Evolutionary conservation across 2,329 filamentous ascomycete genomes (phyloP).

Genomic region (Stagonosporopsis cucurbitacearum): DNA sequence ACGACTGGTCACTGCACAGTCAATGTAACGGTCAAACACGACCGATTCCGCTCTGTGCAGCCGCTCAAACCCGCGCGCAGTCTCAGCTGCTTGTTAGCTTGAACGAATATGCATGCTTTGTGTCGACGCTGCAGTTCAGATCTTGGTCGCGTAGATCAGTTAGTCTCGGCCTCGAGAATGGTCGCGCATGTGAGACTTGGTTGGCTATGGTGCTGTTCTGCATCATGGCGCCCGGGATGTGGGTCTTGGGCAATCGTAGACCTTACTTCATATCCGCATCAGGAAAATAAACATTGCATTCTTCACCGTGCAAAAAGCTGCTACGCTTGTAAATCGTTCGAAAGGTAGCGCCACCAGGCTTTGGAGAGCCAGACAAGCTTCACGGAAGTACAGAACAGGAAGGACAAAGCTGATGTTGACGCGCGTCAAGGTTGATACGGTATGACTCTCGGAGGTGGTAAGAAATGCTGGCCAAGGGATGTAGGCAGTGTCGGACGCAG

Average conservation of each 20-base stretch:
- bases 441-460: background rate
- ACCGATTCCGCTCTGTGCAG: background rate
- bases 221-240: constrained; percentile 6
- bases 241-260: background rate
- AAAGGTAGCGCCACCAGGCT: background rate
- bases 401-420: constrained; percentile 9
- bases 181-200: constrained; percentile 3
- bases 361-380: background rate
- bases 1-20: background rate
- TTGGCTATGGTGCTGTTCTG: background rate
- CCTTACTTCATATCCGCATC: background rate
- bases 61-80: background rate
- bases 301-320: constrained; percentile 1
- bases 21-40: background rate
- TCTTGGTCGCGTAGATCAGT: constrained; percentile 11
- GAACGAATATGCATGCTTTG: background rate
- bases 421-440: constrained; percentile 12
- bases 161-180: constrained; percentile 5
- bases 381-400: background rate
- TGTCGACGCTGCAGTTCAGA: constrained; percentile 3
- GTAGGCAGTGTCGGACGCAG: constrained; percentile 17
- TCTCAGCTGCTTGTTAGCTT: background rate
- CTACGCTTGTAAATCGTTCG: background rate
- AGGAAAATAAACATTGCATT: too few relatives aligned
- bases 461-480: constrained; percentile 6